phyloP scores from a whole-genome alignment of 2,329 filamentous ascomycete genomes.

The Claviceps capensis region DNA sequence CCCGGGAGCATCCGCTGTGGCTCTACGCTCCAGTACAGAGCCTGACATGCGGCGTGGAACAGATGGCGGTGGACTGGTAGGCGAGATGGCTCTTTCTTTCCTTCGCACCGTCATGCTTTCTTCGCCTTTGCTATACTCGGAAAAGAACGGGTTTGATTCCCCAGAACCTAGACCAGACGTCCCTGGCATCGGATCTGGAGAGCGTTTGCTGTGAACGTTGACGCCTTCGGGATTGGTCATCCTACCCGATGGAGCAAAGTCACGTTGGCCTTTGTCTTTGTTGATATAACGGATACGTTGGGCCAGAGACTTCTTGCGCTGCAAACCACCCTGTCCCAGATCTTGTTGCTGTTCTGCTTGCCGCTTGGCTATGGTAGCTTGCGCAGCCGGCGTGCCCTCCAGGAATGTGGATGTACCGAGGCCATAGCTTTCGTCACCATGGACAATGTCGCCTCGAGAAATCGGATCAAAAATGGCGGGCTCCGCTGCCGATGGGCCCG shows the following conservation, averaged over 20 bases:
- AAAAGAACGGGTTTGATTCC: conserved; percentile 63
- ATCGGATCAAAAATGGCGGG: conserved; percentile 54
- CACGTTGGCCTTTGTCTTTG: conserved; percentile 52
- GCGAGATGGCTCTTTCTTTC: conserved; percentile 25
- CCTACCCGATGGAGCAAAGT: conserved; percentile 44
- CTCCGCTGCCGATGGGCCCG: conserved; percentile 20
- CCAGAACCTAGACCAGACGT: conserved; percentile 18
- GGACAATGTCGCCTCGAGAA: conserved; percentile 54
- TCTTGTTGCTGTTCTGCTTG: conserved; percentile 55
- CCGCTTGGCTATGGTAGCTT: conserved; percentile 61
- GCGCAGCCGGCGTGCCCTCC: conserved; percentile 80
- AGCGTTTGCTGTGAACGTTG: conserved; percentile 22
- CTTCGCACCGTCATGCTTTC: conserved; percentile 35
- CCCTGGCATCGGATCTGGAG: conserved; percentile 23
- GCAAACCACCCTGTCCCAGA: conserved; percentile 46
- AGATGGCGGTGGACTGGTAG: conserved; percentile 47
- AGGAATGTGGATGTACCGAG: conserved; percentile 91
- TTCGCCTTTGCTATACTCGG: conserved; percentile 52
- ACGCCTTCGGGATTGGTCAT: conserved; percentile 40
- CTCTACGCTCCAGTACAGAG: conserved; percentile 45
- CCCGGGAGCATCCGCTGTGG: conserved; percentile 42
- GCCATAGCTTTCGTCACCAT: conserved; percentile 72
- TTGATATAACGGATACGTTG: conserved; percentile 82
- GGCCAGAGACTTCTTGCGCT: conserved; percentile 87
- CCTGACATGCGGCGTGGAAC: conserved; percentile 24